Conservation (phyloP, 2,329 filamentous ascomycete genomes). For the Balansia obtecta region DNA sequence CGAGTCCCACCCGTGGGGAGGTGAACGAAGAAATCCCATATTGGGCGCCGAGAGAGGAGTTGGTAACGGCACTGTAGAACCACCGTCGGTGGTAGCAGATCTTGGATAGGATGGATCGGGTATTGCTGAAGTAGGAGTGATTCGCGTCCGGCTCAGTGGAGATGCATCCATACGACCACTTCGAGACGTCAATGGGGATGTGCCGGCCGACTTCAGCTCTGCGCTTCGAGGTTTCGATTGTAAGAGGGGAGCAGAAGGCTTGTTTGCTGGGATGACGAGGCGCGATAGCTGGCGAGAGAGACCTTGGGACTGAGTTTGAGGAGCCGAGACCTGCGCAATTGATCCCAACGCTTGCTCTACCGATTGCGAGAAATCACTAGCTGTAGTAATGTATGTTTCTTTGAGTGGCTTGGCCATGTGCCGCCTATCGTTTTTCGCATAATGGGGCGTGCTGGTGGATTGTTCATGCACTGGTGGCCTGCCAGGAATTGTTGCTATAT, state of each 20-base stretch:
- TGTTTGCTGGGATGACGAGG: slow-evolving; percentile 37
- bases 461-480: slow-evolving; percentile 52
- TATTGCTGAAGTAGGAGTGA: slow-evolving; percentile 21
- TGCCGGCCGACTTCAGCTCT: slow-evolving; percentile 34
- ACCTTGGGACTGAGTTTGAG: slow-evolving; percentile 18
- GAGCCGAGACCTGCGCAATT: slow-evolving; percentile 20
- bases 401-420: slow-evolving; percentile 1
- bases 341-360: slow-evolving; percentile 12
- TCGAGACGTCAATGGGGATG: slow-evolving; percentile 26
- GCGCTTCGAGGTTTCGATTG: slow-evolving; percentile 27
- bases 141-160: slow-evolving; percentile 31
- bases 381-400: slow-evolving; percentile 5
- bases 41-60: slow-evolving; percentile 38
- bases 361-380: slow-evolving; percentile 12
- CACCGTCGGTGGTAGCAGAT: slow-evolving; percentile 27
- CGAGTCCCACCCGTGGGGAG: slow-evolving; percentile 33
- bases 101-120: slow-evolving; percentile 28
- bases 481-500: slow-evolving; percentile 52
- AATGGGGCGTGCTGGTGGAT: slow-evolving; percentile 45
- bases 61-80: slow-evolving; percentile 28
- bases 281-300: slow-evolving; percentile 30
- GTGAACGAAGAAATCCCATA: slow-evolving; percentile 26
- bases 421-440: slow-evolving; percentile 6
- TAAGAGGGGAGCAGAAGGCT: slow-evolving; percentile 10
- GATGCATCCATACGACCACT: slow-evolving; percentile 34